phyloP scores from a whole-genome alignment of 2,329 filamentous ascomycete species.

The Aspergillus novofumigatus region DNA sequence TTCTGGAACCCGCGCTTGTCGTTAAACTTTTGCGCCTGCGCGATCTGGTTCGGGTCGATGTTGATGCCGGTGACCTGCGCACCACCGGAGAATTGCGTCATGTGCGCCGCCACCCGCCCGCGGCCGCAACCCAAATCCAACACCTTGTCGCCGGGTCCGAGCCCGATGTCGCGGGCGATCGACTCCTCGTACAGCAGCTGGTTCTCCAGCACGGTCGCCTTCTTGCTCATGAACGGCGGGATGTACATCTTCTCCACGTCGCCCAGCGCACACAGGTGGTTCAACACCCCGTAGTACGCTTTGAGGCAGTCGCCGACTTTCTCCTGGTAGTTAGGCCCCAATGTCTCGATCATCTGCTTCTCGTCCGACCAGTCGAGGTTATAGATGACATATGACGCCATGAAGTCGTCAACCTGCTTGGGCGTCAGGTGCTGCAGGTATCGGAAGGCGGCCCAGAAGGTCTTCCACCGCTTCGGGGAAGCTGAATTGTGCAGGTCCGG shows the following conservation, averaged over 20 bases:
- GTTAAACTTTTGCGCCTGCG: constrained; percentile 46
- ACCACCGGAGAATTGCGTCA: constrained; percentile 47
- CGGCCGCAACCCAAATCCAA: constrained; percentile 53
- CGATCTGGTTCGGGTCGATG: constrained; percentile 52
- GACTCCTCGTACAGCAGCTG: constrained; percentile 52
- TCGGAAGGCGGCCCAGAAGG: constrained; percentile 49
- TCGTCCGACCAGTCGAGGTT: constrained; percentile 54
- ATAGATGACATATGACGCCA: constrained; percentile 56
- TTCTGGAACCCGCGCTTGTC: constrained; percentile 42
- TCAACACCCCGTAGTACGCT: constrained; percentile 52
- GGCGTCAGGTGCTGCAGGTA: constrained; percentile 48
- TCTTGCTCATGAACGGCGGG: constrained; percentile 50
- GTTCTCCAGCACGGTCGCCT: constrained; percentile 49
- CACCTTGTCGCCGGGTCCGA: constrained; percentile 45
- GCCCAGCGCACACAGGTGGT: constrained; percentile 53
- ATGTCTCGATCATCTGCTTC: constrained; percentile 44
- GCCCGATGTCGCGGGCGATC: constrained; percentile 45
- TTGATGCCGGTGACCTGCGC: constrained; percentile 50
- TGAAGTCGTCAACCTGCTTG: constrained; percentile 52
- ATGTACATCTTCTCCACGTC: constrained; percentile 59
- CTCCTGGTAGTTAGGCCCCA: constrained; percentile 49
- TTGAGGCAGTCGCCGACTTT: constrained; percentile 51
- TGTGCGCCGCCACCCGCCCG: constrained; percentile 52
- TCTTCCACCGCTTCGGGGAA: constrained; percentile 48
- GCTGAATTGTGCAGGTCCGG: constrained; percentile 42